Evolutionary conservation across 495 filamentous ascomycete species (phyloP).

Genomic region (Thermothielavioides terrestris): DNA sequence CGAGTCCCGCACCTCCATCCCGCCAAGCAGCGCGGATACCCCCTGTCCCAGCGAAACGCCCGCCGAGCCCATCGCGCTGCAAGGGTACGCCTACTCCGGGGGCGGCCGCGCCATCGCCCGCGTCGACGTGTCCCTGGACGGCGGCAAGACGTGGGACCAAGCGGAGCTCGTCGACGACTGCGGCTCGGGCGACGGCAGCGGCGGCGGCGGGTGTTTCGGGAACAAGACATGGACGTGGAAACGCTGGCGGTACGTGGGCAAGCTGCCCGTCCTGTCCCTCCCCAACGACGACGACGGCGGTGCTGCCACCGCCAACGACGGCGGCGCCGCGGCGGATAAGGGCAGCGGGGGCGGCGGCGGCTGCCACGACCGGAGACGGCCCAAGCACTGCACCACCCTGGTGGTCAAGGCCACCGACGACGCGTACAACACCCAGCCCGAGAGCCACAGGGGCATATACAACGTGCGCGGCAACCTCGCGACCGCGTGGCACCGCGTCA

Average conservation of each 20-base stretch:
- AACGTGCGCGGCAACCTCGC: conserved; percentile 49
- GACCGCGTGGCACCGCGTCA: conserved; percentile 46
- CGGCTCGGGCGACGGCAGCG: conserved; percentile 13
- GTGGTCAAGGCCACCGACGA: conserved; percentile 52
- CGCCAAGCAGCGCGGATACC: too few species aligned
- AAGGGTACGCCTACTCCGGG: conserved; percentile 53
- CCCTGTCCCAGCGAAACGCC: conserved; percentile 9
- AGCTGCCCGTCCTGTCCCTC: conserved; percentile 7
- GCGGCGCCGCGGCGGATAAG: too few species aligned
- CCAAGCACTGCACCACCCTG: conserved; percentile 31
- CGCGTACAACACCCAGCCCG: conserved; percentile 49
- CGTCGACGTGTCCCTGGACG: conserved; percentile 50
- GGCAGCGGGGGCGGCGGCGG: too few species aligned
- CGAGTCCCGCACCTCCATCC: neutral
- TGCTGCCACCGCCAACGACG: neutral
- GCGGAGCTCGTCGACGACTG: conserved; percentile 40
- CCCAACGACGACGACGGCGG: too few species aligned
- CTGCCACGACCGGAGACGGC: neutral
- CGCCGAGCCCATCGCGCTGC: conserved; percentile 30
- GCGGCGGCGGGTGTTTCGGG: conserved; percentile 21
- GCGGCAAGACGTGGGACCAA: conserved; percentile 46
- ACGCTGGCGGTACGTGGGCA: conserved; percentile 39
- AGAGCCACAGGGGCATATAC: conserved; percentile 42
- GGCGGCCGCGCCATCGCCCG: conserved; percentile 47
- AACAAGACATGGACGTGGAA: conserved; percentile 49